Conservation (phyloP, 306 rosid species). For the Bauhinia variegata region DNA sequence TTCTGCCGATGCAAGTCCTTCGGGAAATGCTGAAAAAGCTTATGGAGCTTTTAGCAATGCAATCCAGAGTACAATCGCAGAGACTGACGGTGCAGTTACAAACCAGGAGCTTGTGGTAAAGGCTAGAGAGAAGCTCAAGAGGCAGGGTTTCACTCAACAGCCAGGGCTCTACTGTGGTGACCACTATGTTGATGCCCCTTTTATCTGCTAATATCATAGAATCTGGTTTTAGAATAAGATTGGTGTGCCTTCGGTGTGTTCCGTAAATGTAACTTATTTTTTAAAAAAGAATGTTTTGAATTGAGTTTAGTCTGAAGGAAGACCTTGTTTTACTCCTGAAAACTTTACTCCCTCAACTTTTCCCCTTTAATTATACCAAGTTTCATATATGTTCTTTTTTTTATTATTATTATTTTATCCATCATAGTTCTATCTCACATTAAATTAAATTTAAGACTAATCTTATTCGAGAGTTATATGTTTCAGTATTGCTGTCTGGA, state of each 20-base stretch:
- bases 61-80: conserved; percentile 57
- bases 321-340: too few species aligned
- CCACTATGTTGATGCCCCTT: conserved; percentile 48
- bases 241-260: neutral
- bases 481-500: conserved; percentile 4
- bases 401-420: too few species aligned
- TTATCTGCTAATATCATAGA: conserved; percentile 32
- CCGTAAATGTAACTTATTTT: too few species aligned
- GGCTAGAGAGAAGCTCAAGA: conserved; percentile 59
- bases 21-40: conserved; percentile 49
- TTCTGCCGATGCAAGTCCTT: conserved; percentile 77
- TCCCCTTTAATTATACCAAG: too few species aligned
- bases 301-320: too few species aligned
- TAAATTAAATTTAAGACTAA: too few species aligned
- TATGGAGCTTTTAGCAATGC: conserved; percentile 87
- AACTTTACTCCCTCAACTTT: too few species aligned
- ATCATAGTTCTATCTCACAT: too few species aligned
- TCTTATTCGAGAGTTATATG: too few species aligned
- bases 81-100: conserved; percentile 48
- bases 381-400: too few species aligned
- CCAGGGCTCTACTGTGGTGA: conserved; percentile 86
- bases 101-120: conserved; percentile 59
- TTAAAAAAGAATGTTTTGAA: too few species aligned
- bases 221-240: neutral
- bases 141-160: conserved; percentile 69